Percentiles rank a stretch among this genome's conserved stretches.
These are phyloP conservation scores for Acmispon strigosus DNA, from an alignment of 306 rosid genomes.

Conservation along the genomic window DNA sequence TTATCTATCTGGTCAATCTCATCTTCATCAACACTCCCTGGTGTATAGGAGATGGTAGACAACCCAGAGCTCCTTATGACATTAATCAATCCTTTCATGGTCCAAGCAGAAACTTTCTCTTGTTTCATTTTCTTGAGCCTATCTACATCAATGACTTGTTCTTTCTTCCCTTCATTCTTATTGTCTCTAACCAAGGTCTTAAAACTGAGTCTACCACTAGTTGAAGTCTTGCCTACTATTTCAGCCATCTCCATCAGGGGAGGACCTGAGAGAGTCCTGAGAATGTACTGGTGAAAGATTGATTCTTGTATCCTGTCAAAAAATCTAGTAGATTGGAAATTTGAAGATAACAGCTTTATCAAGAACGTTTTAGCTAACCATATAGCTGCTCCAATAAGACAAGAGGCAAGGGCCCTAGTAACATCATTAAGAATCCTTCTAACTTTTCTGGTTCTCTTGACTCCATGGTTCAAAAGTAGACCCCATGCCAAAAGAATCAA, in stretches of 20 bases:
- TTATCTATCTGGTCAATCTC: constrained; percentile 39
- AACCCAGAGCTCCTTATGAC: constrained; percentile 61
- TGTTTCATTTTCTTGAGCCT: constrained; percentile 70
- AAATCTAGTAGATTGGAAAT: constrained; percentile 67
- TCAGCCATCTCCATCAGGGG: constrained; percentile 62
- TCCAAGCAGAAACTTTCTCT: constrained; percentile 82
- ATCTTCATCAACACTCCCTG: constrained; percentile 31
- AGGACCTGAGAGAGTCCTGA: constrained; percentile 69
- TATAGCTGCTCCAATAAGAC: constrained; percentile 54
- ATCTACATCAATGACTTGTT: constrained; percentile 79
- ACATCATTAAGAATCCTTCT: constrained; percentile 38
- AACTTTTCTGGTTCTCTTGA: constrained; percentile 31
- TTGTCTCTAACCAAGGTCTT: constrained; percentile 30
- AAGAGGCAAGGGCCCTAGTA: constrained; percentile 57
- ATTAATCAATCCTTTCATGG: constrained; percentile 68
- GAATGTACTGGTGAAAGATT: constrained; percentile 71
- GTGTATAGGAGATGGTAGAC: constrained; percentile 58
- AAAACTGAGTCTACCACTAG: constrained; percentile 49
- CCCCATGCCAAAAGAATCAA: constrained; percentile 72
- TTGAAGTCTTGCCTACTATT: constrained; percentile 27
- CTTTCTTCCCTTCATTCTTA: constrained; percentile 30
- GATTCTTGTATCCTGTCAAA: constrained; percentile 87
- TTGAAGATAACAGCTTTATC: constrained; percentile 58
- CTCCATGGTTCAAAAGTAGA: constrained; percentile 43
- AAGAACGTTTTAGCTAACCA: constrained; percentile 62